Percentiles rank a stretch among this genome's conserved stretches.
phyloP scores from a whole-genome alignment of 495 filamentous ascomycete species.

The Neurospora sp. region DNA sequence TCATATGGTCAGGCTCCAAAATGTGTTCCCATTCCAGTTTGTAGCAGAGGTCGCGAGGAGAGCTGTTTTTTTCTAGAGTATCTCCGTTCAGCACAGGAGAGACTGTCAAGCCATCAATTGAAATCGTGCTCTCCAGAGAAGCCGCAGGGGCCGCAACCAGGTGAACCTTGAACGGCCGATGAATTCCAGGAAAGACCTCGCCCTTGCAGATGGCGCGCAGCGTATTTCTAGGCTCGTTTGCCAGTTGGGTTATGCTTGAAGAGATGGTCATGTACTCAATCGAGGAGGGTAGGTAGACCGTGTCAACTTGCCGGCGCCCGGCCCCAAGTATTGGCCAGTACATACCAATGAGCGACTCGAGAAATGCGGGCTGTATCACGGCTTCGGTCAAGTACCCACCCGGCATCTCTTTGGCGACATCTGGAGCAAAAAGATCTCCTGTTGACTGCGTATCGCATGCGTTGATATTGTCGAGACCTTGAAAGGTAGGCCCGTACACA shows the following conservation, averaged over 20 bases:
- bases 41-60: constrained; percentile 35
- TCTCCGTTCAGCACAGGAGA: constrained; percentile 32
- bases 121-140: constrained; percentile 25
- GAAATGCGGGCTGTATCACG: constrained; percentile 42
- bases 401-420: constrained; percentile 44
- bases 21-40: constrained; percentile 45
- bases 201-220: constrained; percentile 29
- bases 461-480: constrained; percentile 33
- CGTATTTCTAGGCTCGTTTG: constrained; percentile 17
- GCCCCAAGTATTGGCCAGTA: constrained; percentile 33
- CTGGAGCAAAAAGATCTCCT: constrained; percentile 36
- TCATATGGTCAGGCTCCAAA: constrained; percentile 15
- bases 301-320: constrained; percentile 21
- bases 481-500: constrained; percentile 34
- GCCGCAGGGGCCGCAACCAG: constrained; percentile 22
- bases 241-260: constrained; percentile 14
- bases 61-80: constrained; percentile 13
- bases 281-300: constrained; percentile 34
- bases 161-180: constrained; percentile 27
- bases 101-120: constrained; percentile 28
- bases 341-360: constrained; percentile 42
- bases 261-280: constrained; percentile 29
- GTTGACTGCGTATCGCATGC: constrained; percentile 27
- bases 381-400: constrained; percentile 32
- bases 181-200: constrained; percentile 14